A percentile compares a stretch with the other conserved stretches of the same genome.
Evolutionary conservation across 176 grass and related monocot genomes (phyloP).

Genomic region (Neostapfia colusana): DNA sequence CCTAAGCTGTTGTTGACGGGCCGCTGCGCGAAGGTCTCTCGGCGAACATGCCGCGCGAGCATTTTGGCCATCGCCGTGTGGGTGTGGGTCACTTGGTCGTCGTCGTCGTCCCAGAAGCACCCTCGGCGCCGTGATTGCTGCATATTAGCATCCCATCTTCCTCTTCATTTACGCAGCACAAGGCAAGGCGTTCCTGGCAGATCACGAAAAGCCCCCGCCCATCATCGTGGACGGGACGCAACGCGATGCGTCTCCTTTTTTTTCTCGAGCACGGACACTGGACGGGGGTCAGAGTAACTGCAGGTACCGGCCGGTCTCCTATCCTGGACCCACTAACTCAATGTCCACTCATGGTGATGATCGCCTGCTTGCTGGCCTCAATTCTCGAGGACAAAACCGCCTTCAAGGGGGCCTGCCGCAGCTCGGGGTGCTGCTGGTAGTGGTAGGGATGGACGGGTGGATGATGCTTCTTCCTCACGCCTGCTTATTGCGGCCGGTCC

Average conservation of each 20-base stretch:
- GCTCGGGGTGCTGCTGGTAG: too few species aligned
- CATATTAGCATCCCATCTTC: constrained; percentile 13
- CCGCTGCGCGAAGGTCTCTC: constrained; percentile 14
- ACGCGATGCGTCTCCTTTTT: constrained; percentile 5
- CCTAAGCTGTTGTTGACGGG: background rate
- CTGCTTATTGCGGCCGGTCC: background rate
- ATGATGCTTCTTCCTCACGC: constrained; percentile 50
- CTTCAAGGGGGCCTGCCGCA: constrained; percentile 11
- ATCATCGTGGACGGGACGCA: background rate
- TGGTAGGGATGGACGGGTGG: background rate
- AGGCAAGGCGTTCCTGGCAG: constrained; percentile 18
- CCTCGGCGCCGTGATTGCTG: constrained; percentile 1
- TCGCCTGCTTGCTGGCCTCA: background rate
- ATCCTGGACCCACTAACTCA: constrained; percentile 3
- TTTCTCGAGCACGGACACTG: constrained; percentile 9
- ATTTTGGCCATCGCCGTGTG: background rate
- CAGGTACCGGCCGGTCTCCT: constrained; percentile 28
- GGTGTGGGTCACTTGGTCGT: too few species aligned
- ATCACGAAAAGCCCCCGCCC: constrained; percentile 39
- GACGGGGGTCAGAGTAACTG: background rate
- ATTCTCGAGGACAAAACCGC: background rate
- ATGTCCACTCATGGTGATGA: constrained; percentile 2
- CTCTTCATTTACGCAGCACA: background rate
- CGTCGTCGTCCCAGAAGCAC: too few species aligned
- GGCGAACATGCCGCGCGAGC: constrained; percentile 3